A percentile compares a stretch with the other conserved stretches of the same genome.
These are phyloP conservation scores for Aureobasidium zeae DNA, from an alignment of 2,329 filamentous ascomycete genomes.

Conservation along the genomic window DNA sequence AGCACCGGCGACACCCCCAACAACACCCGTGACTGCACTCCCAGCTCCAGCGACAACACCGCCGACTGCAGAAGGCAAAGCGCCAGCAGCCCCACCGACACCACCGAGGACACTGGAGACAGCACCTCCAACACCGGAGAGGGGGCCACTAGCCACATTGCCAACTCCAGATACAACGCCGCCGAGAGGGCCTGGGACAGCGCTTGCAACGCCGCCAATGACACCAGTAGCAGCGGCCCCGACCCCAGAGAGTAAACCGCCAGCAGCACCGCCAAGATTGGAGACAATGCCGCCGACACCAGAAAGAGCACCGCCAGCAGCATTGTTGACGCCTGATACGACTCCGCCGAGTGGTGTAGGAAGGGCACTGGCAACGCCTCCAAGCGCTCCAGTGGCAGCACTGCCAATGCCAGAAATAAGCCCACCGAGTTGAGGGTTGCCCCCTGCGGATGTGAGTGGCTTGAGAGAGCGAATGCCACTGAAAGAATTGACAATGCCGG, in stretches of 20 bases:
- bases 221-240: not conserved
- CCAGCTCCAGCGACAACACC: not conserved
- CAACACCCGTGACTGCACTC: not conserved
- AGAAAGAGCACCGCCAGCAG: not conserved
- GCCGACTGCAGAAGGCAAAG: not conserved
- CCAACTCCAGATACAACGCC: slow-evolving; percentile 2
- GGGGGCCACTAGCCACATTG: not conserved
- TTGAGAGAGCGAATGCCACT: not conserved
- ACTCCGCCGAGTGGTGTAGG: slow-evolving; percentile 1
- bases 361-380: not conserved
- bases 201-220: not conserved
- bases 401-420: slow-evolving; percentile 1
- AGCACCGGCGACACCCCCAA: not conserved
- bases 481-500: not conserved
- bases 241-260: not conserved
- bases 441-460: not conserved
- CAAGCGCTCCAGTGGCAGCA: slow-evolving; percentile 1
- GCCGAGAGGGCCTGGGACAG: not conserved
- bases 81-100: not conserved
- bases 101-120: not conserved
- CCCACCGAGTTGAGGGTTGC: not conserved
- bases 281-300: not conserved
- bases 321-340: slow-evolving; percentile 6
- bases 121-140: slow-evolving; percentile 1
- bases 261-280: not conserved